A percentile compares a stretch with the other conserved stretches of the same genome.
phyloP scores from a whole-genome alignment of 108 stramenopile species.

The Fragilaria radians region DNA sequence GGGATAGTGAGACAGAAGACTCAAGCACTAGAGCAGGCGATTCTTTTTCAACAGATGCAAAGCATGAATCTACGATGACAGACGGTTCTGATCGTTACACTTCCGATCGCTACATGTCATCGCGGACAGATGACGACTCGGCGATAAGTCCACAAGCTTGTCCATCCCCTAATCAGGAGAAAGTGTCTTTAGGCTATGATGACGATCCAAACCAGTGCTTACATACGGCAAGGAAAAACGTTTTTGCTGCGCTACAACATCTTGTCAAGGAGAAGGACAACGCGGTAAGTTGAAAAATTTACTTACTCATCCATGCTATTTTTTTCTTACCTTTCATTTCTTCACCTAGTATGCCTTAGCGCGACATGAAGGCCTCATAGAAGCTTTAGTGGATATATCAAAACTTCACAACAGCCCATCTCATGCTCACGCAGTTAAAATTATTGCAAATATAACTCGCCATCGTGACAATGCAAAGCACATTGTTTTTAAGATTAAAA shows the following conservation, averaged over 20 bases:
- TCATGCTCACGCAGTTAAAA: slow-evolving; percentile 50
- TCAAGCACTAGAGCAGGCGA: not conserved
- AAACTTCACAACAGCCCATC: slow-evolving; percentile 49
- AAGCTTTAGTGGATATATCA: slow-evolving; percentile 47
- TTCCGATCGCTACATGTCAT: not conserved
- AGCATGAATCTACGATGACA: not conserved
- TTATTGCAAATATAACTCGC: slow-evolving; percentile 66
- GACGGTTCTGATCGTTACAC: not conserved
- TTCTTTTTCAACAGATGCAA: not conserved
- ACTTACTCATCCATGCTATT: not conserved
- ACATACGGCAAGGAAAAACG: slow-evolving; percentile 49
- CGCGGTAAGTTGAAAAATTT: slow-evolving; percentile 34
- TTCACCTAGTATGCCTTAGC: slow-evolving; percentile 41
- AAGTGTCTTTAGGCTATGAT: slow-evolving; percentile 37
- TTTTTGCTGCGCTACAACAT: slow-evolving; percentile 58
- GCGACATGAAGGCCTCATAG: slow-evolving; percentile 27
- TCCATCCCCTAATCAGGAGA: not conserved
- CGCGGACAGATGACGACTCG: slow-evolving; percentile 1
- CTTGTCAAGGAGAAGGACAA: slow-evolving; percentile 78
- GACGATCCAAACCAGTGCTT: slow-evolving; percentile 46
- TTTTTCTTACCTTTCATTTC: slow-evolving; percentile 7
- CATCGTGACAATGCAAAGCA: slow-evolving; percentile 64
- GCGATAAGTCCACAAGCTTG: not conserved
- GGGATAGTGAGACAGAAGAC: not conserved
- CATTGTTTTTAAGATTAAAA: slow-evolving; percentile 45